These are phyloP conservation scores for Scheffersomyces quercinus DNA, from an alignment of 1,139 yeast species.

Conservation along the genomic window DNA sequence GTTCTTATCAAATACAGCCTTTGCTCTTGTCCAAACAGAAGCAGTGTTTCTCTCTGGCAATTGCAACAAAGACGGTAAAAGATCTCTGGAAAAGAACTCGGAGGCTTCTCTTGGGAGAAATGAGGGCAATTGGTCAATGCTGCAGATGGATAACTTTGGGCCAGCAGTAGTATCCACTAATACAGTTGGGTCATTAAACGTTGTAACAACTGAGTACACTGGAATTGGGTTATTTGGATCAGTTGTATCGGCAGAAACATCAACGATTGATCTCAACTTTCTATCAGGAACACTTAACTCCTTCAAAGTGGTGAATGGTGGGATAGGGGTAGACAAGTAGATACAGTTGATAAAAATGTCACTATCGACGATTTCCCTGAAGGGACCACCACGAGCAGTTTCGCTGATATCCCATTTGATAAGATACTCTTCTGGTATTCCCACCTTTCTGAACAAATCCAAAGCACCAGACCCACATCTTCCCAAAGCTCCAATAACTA, in stretches of 20 bases:
- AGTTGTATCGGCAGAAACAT: slow-evolving; percentile 20
- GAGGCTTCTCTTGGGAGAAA: slow-evolving; percentile 21
- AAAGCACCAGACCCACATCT: slow-evolving; percentile 19
- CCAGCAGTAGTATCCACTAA: slow-evolving; percentile 16
- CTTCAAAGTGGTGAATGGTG: slow-evolving; percentile 16
- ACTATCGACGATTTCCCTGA: slow-evolving; percentile 15
- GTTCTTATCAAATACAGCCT: slow-evolving; percentile 16
- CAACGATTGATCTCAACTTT: slow-evolving; percentile 17
- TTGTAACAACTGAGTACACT: slow-evolving; percentile 18
- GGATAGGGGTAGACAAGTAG: slow-evolving; percentile 19
- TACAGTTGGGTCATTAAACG: slow-evolving; percentile 17
- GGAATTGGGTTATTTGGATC: slow-evolving; percentile 21
- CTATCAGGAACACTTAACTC: slow-evolving; percentile 13
- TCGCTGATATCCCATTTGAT: slow-evolving; percentile 20
- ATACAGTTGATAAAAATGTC: slow-evolving; percentile 19
- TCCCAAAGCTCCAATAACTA: slow-evolving; percentile 19
- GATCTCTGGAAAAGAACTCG: slow-evolving; percentile 17
- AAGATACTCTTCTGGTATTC: slow-evolving; percentile 16
- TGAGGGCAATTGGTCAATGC: slow-evolving; percentile 19
- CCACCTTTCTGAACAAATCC: slow-evolving; percentile 16
- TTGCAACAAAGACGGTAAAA: slow-evolving; percentile 18
- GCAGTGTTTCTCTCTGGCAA: slow-evolving; percentile 16
- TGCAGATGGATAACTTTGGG: slow-evolving; percentile 18
- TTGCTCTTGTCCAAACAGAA: slow-evolving; percentile 19
- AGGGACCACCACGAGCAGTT: slow-evolving; percentile 20